Evolutionary conservation across 371 early-diverging fungal genomes (phyloP).

Genomic region (Apophysomyces elegans): DNA sequence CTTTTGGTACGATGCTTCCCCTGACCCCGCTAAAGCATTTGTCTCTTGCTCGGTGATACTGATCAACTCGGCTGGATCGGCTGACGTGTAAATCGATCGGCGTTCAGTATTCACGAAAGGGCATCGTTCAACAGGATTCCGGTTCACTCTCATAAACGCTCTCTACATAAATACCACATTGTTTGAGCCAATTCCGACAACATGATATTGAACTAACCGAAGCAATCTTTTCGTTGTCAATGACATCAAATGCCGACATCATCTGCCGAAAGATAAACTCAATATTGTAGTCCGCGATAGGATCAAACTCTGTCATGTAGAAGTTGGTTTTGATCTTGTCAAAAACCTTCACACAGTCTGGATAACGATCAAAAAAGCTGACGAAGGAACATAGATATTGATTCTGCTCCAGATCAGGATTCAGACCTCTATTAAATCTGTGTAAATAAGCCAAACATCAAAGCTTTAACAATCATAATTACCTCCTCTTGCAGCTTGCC

Average conservation of each 20-base stretch:
- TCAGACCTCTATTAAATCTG: conserved; percentile 13
- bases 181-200: neutral
- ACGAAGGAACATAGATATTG: conserved; percentile 28
- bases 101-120: conserved; percentile 39
- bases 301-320: conserved; percentile 58
- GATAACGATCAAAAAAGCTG: conserved; percentile 40
- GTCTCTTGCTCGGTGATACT: conserved; percentile 9
- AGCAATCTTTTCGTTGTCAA: conserved; percentile 63
- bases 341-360: conserved; percentile 52
- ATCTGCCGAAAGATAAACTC: conserved; percentile 65
- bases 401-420: conserved; percentile 30
- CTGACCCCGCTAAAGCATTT: neutral
- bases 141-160: conserved; percentile 41
- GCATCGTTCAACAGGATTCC: conserved; percentile 26
- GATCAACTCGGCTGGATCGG: conserved; percentile 40
- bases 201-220: conserved; percentile 33
- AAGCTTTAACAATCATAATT: neutral
- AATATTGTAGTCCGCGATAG: conserved; percentile 54
- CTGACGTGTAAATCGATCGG: conserved; percentile 27
- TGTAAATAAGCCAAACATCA: neutral
- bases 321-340: conserved; percentile 52
- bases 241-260: conserved; percentile 46
- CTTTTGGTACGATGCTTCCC: conserved; percentile 54
- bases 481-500: conserved; percentile 30
- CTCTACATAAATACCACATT: conserved; percentile 20